Percentiles rank a stretch among this genome's conserved stretches.
Conservation (phyloP, 1,139 yeast species). For the Saccharomyces uvarum region DNA sequence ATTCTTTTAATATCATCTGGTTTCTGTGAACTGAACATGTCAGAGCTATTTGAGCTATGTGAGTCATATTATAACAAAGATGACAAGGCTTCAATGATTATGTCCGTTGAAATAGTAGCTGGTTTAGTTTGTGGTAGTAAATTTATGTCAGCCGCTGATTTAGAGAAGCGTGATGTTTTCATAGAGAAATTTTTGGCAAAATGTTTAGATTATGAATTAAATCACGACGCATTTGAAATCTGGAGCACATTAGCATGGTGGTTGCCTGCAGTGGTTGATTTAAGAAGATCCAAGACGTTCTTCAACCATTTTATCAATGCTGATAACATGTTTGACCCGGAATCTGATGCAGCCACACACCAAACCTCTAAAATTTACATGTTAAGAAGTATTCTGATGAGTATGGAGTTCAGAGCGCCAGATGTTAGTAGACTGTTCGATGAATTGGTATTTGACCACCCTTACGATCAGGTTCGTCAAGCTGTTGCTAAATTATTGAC, state of each 20-base stretch:
- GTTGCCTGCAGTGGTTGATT: conserved; percentile 58
- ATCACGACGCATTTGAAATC: conserved; percentile 67
- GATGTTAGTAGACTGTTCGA: conserved; percentile 43
- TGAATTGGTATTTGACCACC: conserved; percentile 46
- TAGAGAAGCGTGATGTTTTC: conserved; percentile 41
- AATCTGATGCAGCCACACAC: conserved; percentile 57
- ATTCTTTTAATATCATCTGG: conserved; percentile 42
- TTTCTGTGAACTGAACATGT: neutral
- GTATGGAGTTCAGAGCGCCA: conserved; percentile 53
- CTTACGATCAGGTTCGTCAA: conserved; percentile 69
- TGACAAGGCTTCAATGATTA: conserved; percentile 58
- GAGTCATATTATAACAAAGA: conserved; percentile 48
- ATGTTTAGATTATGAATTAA: conserved; percentile 52
- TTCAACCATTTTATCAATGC: conserved; percentile 37
- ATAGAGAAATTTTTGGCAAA: conserved; percentile 38
- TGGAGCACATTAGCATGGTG: conserved; percentile 80
- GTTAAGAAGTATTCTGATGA: conserved; percentile 47
- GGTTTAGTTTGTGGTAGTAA: conserved; percentile 51
- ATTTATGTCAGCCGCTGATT: conserved; percentile 30
- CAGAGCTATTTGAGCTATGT: conserved; percentile 34
- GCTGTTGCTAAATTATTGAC: conserved; percentile 63
- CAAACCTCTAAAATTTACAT: conserved; percentile 56
- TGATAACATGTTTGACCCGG: conserved; percentile 42
- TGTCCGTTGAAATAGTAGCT: conserved; percentile 51
- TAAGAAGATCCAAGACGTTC: conserved; percentile 57